Conservation (phyloP, 1,284 basidiomycete genomes). For the Moesziomyces parantarcticus region DNA sequence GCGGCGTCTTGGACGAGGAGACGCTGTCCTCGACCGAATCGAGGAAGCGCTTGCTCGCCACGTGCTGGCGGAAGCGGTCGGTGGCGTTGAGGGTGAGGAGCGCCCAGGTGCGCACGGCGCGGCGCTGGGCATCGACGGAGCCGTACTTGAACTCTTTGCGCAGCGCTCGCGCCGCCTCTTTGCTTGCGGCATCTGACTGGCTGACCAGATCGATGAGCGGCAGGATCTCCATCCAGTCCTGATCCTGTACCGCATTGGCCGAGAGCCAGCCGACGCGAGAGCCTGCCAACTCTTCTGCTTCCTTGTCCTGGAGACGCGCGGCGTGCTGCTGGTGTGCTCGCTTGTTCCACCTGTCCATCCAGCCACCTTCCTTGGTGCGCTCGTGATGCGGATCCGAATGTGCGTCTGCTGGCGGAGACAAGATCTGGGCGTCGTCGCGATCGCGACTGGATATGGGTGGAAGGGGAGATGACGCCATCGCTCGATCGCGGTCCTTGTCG, state of each 20-base stretch:
- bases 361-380: slow-evolving; percentile 34
- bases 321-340: slow-evolving; percentile 24
- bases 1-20: slow-evolving; percentile 48
- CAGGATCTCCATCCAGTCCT: slow-evolving; percentile 52
- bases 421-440: slow-evolving; percentile 13
- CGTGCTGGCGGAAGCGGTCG: slow-evolving; percentile 56
- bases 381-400: slow-evolving; percentile 5
- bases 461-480: slow-evolving; percentile 9
- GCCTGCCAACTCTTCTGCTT: slow-evolving; percentile 23
- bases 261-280: slow-evolving; percentile 46
- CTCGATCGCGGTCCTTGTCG: slow-evolving; percentile 24
- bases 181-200: slow-evolving; percentile 55
- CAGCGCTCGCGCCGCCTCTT: slow-evolving; percentile 58
- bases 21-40: slow-evolving; percentile 55
- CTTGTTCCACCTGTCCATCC: slow-evolving; percentile 44
- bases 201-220: slow-evolving; percentile 38
- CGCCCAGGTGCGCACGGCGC: slow-evolving; percentile 57
- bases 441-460: slow-evolving; percentile 11
- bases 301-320: slow-evolving; percentile 29
- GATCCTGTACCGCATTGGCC: slow-evolving; percentile 20
- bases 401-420: slow-evolving; percentile 14
- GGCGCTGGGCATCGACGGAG: slow-evolving; percentile 35
- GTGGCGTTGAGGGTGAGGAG: slow-evolving; percentile 52
- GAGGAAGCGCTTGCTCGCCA: slow-evolving; percentile 59
- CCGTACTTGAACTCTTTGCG: slow-evolving; percentile 62